Base-by-base conservation (phyloP, 1,284 basidiomycete species). In the Apiotrichum mycotoxinovorans region DNA sequence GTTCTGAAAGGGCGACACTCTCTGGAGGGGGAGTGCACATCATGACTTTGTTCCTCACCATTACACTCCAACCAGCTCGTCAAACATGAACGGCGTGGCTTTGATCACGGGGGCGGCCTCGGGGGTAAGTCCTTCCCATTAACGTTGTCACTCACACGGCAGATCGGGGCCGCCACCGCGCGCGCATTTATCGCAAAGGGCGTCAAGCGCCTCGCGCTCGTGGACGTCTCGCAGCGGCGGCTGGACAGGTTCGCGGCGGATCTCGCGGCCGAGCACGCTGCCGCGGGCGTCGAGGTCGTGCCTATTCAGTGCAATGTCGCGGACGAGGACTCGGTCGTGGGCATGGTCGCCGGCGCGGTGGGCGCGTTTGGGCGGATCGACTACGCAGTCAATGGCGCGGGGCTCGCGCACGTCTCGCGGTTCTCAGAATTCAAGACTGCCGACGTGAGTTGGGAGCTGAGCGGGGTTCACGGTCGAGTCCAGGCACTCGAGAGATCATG, bases 361-460 rank as follows among this genome's bases (percentile, higher is more conserved):
- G 33, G 40, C 11, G 15, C 14, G 26, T 68, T 66, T 41, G 69
- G 69, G 3, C 61, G 68, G 22, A 54, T 72, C 37, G 70, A 72
- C 57, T 70, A 72, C 47, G 66, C 64, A 37, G 65, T 67, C 30
- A 72, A 72, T 44, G 57, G 58, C 23, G 70, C 70, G 3, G 70
- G 70, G 2, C 62, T 70, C 26, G 60, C 56, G 1, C 62, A 64
- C 0, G 61, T 56, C 50, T 44, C 47, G 9, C 51, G 60, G 14
- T 55, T 62, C 18, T 27, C 30, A n/a, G 50, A 61, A 33, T 64
- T 59, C 51, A 44, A 47, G 7, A 42, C 65, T 20, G 66, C 57
- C 20, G 67, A 63, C 20, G 54, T 56, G 27, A 33, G 54, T 50
- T 15, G 45, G 11, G 26, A 27, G 1, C n/a, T n/a, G n/a, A n/a